Conservation (phyloP, 1,284 basidiomycete genomes). For the Malassezia vespertilionis region DNA sequence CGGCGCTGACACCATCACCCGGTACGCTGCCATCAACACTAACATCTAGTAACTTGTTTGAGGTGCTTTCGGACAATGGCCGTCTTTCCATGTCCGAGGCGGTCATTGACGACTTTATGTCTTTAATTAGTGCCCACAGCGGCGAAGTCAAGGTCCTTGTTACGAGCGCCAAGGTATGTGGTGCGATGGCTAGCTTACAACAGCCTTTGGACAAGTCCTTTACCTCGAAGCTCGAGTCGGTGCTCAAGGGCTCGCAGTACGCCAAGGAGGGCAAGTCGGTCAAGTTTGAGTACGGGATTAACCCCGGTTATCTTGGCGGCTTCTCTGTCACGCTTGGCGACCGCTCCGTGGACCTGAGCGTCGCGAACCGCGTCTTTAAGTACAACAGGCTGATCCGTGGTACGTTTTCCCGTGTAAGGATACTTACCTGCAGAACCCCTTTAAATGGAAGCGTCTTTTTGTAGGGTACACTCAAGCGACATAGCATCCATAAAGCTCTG, state of each 20-base stretch:
- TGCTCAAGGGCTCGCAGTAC: slow-evolving; percentile 39
- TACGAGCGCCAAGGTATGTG: slow-evolving; percentile 57
- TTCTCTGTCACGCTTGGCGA: slow-evolving; percentile 94
- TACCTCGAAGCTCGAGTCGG: slow-evolving; percentile 38
- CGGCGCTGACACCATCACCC: slow-evolving; percentile 38
- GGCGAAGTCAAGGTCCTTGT: slow-evolving; percentile 88
- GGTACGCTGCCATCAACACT: slow-evolving; percentile 22
- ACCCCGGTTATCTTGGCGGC: slow-evolving; percentile 52
- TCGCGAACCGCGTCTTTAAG: slow-evolving; percentile 82
- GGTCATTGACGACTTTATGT: slow-evolving; percentile 83
- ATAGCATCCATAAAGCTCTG: no score
- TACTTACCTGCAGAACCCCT: no score
- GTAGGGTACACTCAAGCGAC: no score
- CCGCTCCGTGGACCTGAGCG: slow-evolving; percentile 91
- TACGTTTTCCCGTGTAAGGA: no score
- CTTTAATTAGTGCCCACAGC: slow-evolving; percentile 75
- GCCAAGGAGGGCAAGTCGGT: slow-evolving; percentile 41
- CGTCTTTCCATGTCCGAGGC: slow-evolving; percentile 70
- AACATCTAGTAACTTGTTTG: slow-evolving; percentile 61
- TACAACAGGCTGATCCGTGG: slow-evolving; percentile 66
- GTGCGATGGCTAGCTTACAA: background rate
- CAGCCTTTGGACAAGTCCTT: slow-evolving; percentile 40
- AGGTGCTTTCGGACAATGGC: slow-evolving; percentile 84
- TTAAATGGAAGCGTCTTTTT: no score
- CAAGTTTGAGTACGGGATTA: slow-evolving; percentile 44